Evolutionary conservation across 148 eudicot genomes (phyloP).

Genomic region (Rhododendron simsii): DNA sequence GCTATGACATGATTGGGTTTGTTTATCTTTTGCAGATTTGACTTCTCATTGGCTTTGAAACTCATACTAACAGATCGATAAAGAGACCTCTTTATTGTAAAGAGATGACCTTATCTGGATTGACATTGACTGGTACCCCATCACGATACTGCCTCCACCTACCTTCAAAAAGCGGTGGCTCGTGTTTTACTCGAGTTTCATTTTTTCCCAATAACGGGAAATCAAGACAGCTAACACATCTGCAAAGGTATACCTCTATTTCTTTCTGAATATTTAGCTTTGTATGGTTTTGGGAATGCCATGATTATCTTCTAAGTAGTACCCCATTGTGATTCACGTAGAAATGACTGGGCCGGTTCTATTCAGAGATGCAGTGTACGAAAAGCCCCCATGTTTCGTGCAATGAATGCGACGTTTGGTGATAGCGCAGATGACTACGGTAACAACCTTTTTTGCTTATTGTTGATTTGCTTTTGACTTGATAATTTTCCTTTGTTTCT

Average conservation of each 20-base stretch:
- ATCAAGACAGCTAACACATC: conserved; percentile 15
- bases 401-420: conserved; percentile 84
- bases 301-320: conserved; percentile 7
- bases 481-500: background rate
- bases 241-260: conserved; percentile 31
- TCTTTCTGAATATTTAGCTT: background rate
- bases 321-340: conserved; percentile 16
- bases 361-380: conserved; percentile 22
- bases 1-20: background rate
- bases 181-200: conserved; percentile 20
- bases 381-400: conserved; percentile 31
- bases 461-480: background rate
- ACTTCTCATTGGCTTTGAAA: background rate
- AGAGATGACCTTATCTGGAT: conserved; percentile 51
- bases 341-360: conserved; percentile 32
- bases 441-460: conserved; percentile 30
- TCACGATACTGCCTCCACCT: conserved; percentile 45
- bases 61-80: background rate
- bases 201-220: conserved; percentile 19
- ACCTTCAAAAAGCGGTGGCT: conserved; percentile 33
- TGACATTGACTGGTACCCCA: conserved; percentile 44
- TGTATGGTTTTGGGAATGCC: background rate
- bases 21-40: background rate
- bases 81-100: background rate
- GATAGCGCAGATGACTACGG: conserved; percentile 46